phyloP scores from a whole-genome alignment of 495 filamentous ascomycete genomes.

The Polyplosphaeria fusca region DNA sequence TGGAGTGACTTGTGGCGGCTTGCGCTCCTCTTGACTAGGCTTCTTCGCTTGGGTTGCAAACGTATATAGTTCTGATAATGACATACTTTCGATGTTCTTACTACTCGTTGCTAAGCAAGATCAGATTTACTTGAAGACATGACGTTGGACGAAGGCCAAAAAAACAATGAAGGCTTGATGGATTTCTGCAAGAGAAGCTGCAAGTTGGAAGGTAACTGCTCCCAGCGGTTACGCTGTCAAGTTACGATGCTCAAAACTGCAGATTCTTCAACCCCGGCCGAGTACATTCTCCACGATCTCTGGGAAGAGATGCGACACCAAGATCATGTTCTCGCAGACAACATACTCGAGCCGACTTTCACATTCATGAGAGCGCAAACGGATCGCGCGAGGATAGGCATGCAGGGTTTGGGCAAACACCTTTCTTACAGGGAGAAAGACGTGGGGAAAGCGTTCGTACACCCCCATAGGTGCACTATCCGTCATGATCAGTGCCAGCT shows the following conservation, averaged over 20 bases:
- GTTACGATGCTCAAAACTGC: no score
- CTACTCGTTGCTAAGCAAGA: no score
- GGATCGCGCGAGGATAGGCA: conserved; percentile 14
- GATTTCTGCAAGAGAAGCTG: conserved; percentile 32
- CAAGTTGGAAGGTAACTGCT: no score
- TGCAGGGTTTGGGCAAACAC: conserved; percentile 35
- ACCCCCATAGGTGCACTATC: background rate
- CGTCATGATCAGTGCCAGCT: conserved; percentile 24
- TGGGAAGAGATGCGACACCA: conserved; percentile 43
- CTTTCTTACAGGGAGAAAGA: conserved; percentile 40
- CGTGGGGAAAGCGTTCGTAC: conserved; percentile 39
- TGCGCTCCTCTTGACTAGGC: no score
- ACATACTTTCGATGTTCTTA: no score
- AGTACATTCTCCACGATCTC: conserved; percentile 43
- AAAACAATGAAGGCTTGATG: conserved; percentile 43
- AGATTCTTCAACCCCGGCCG: conserved; percentile 38
- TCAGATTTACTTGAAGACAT: conserved; percentile 45
- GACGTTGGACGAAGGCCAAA: conserved; percentile 42
- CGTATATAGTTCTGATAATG: no score
- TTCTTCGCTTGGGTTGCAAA: no score
- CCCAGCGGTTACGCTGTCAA: no score
- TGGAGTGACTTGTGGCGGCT: no score
- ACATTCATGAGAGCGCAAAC: conserved; percentile 43
- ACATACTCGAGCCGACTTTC: conserved; percentile 40
- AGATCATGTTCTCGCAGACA: conserved; percentile 38